Evolutionary conservation across 192 early-diverging fungal genomes (phyloP).

Genomic region (Gaertneriomyces semiglobifer): DNA sequence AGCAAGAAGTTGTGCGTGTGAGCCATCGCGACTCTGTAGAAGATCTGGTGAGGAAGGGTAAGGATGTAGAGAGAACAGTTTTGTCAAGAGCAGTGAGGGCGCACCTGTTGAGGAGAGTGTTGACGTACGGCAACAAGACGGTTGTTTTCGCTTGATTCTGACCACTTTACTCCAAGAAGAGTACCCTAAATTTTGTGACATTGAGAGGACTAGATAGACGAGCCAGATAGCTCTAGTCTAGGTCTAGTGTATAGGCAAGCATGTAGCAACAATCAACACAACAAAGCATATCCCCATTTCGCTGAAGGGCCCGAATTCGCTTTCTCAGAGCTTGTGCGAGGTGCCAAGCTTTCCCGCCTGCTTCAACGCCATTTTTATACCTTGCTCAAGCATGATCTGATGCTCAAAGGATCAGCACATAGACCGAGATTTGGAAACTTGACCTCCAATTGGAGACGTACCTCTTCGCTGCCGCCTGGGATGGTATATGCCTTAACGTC

Average conservation of each 20-base stretch:
- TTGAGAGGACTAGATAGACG: too few relatives aligned
- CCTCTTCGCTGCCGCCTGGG: constrained; percentile 39
- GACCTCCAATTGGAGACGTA: too few relatives aligned
- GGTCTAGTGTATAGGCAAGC: too few relatives aligned
- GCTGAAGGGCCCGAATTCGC: too few relatives aligned
- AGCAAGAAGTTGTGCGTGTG: constrained; percentile 28
- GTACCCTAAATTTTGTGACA: too few relatives aligned
- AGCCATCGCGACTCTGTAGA: constrained; percentile 26
- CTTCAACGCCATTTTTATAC: constrained; percentile 21
- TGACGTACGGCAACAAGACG: constrained; percentile 30
- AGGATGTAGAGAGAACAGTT: constrained; percentile 20
- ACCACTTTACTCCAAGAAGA: too few relatives aligned
- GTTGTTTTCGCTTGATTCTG: constrained; percentile 15
- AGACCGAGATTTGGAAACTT: too few relatives aligned
- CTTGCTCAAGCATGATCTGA: constrained; percentile 39
- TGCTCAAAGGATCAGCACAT: too few relatives aligned
- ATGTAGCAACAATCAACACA: too few relatives aligned
- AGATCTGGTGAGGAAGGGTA: constrained; percentile 26
- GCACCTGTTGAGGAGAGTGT: constrained; percentile 17
- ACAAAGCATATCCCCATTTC: too few relatives aligned
- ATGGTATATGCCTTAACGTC: constrained; percentile 38
- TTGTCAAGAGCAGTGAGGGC: constrained; percentile 17
- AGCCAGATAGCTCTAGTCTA: too few relatives aligned
- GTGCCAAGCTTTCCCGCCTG: constrained; percentile 4
- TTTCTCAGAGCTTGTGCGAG: background rate